Evolutionary conservation across 441 rosid species (phyloP).

Genomic region (Corymbia calophylla): DNA sequence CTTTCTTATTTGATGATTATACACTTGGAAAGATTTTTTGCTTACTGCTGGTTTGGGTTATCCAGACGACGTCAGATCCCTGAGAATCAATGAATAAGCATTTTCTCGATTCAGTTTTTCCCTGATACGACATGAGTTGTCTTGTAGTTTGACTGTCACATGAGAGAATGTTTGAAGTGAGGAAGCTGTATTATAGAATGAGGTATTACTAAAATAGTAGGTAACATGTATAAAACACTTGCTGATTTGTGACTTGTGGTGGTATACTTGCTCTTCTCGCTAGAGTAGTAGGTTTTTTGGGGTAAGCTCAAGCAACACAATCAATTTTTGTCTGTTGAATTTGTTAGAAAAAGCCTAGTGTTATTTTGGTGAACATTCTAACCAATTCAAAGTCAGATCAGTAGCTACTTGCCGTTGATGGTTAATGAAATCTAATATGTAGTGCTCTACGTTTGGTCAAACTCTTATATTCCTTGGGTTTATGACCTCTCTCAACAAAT

Average conservation of each 20-base stretch:
- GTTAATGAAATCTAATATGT: background rate
- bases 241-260: background rate
- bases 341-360: background rate
- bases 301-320: background rate
- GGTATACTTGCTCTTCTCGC: background rate
- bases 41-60: background rate
- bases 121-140: background rate
- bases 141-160: background rate
- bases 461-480: background rate
- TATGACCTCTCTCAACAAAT: background rate
- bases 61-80: background rate
- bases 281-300: background rate
- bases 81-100: background rate
- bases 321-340: background rate
- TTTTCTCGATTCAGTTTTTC: background rate
- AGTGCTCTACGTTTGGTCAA: background rate
- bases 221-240: background rate
- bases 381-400: background rate
- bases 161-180: background rate
- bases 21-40: background rate
- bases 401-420: background rate
- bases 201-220: background rate
- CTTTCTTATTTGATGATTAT: background rate
- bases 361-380: background rate
- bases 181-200: background rate